Evolutionary conservation across 1,139 yeast genomes (phyloP).

Genomic region (Candida buenavistaensis): DNA sequence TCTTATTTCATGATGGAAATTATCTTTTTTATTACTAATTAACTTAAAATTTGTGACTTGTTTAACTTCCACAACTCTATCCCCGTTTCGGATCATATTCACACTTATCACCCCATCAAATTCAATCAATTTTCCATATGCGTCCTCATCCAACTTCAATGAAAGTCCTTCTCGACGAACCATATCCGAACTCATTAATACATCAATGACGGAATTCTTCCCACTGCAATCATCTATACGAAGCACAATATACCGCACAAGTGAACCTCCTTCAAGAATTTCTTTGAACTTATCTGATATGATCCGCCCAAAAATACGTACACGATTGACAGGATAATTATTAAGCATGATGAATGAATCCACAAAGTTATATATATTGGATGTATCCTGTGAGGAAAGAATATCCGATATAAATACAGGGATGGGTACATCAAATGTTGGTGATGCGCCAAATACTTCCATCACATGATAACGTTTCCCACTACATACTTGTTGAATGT

Average conservation of each 20-base stretch:
- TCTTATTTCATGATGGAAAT: constrained; percentile 24
- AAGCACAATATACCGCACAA: too few relatives aligned
- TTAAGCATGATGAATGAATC: too few relatives aligned
- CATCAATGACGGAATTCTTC: constrained; percentile 12
- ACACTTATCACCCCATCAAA: constrained; percentile 12
- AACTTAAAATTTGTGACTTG: neutral
- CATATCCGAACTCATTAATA: too few relatives aligned
- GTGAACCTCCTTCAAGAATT: neutral
- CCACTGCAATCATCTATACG: constrained; percentile 21
- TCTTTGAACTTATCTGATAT: constrained; percentile 16
- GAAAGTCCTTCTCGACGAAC: too few relatives aligned
- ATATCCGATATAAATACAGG: constrained; percentile 20
- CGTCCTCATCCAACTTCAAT: too few relatives aligned
- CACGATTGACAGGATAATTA: constrained; percentile 18
- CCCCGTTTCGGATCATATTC: too few relatives aligned
- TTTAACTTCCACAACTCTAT: too few relatives aligned
- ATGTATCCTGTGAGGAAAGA: constrained; percentile 10
- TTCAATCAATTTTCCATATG: constrained; percentile 20
- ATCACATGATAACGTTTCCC: constrained; percentile 18
- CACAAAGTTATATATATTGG: constrained; percentile 16
- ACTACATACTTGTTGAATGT: too few relatives aligned
- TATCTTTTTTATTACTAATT: constrained; percentile 10
- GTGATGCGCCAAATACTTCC: constrained; percentile 18
- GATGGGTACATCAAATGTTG: constrained; percentile 13
- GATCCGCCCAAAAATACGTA: constrained; percentile 17